Base-by-base conservation (phyloP, 1,284 basidiomycete genomes). In the Rhodotorula sp. region DNA sequence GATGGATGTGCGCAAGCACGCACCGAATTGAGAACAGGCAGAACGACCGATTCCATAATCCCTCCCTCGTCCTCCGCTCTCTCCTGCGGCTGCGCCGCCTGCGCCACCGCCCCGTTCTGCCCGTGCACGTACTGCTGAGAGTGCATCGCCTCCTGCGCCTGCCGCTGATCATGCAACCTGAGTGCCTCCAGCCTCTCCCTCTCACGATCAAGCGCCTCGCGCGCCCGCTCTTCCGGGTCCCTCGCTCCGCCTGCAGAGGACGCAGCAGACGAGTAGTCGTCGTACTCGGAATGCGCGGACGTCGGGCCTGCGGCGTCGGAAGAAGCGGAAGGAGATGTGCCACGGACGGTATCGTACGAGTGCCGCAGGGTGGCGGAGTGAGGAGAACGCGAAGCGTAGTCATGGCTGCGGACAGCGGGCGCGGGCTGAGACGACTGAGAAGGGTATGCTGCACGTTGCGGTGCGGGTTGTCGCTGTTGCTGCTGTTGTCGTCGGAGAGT, bases 31-130 rank as follows among this genome's bases (percentile, higher is more conserved):
- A 96, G 89, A 24, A 92, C 93, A 30, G 94, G 94, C 48, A 95
- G 82, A 68, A 96, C 89, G 46, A 97, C 94, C n/a, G 91, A 92
- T 77, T 95, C 92, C 57, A 96, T 83, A 87, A 97, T 95, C 31
- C 89, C 88, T 37, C 88, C 90, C 77, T 91, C 90, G 59, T 90
- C 89, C 28, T 81, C 72, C 40, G 88, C 87, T 22, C 85, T 83
- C 34, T 86, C 76, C 48, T 84, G 83, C n/a, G 40, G 40, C 28
- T 50, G n/a, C 47, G 31, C 47, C n/a, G 40, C 18, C 20, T 90
- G 87, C 59, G 90, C 84, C 60, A 89, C 88, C 22, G 80, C 69
- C 50, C 87, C 87, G 20, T 85, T 84, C 46, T 86, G 75, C 52
- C 83, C 83, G 26, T 53, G 59, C 54, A 16, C 65, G 51, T 18